Percentiles rank a stretch among this genome's conserved stretches.
Conservation (phyloP, 2,329 filamentous ascomycete genomes). For the Stenocarpella maydis region DNA sequence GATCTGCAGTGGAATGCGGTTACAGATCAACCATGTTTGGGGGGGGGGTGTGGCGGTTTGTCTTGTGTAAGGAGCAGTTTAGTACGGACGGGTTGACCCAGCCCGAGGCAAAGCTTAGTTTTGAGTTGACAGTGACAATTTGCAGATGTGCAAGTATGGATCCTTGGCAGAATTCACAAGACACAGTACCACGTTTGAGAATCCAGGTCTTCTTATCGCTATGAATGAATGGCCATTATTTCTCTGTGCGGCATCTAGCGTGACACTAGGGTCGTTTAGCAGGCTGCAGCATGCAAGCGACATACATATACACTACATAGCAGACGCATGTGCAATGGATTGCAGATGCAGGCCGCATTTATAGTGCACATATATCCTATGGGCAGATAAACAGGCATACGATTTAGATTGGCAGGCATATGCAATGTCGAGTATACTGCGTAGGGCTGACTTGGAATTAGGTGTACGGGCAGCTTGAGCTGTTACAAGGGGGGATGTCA, state of each 20-base stretch:
- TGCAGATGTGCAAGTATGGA: not conserved
- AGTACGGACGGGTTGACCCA: not conserved
- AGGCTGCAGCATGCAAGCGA: not conserved
- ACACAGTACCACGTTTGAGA: not conserved
- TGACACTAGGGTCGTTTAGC: not conserved
- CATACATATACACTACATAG: no score
- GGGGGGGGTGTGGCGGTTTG: not conserved
- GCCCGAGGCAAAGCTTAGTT: not conserved
- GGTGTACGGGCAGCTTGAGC: not conserved
- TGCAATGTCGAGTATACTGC: no score
- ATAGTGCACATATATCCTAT: not conserved
- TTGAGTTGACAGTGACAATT: not conserved
- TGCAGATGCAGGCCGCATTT: not conserved
- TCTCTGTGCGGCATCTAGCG: not conserved
- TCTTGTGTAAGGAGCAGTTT: not conserved
- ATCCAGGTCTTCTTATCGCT: not conserved
- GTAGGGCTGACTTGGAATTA: not conserved
- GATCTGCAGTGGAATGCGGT: not conserved
- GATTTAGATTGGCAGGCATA: not conserved
- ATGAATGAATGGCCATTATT: not conserved
- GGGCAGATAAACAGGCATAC: not conserved
- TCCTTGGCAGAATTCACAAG: no score
- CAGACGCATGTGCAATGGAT: not conserved
- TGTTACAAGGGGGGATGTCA: not conserved
- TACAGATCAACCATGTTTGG: not conserved